Base-by-base conservation (phyloP, 768 basidiomycete species). In the Hypholoma sublateritium region DNA sequence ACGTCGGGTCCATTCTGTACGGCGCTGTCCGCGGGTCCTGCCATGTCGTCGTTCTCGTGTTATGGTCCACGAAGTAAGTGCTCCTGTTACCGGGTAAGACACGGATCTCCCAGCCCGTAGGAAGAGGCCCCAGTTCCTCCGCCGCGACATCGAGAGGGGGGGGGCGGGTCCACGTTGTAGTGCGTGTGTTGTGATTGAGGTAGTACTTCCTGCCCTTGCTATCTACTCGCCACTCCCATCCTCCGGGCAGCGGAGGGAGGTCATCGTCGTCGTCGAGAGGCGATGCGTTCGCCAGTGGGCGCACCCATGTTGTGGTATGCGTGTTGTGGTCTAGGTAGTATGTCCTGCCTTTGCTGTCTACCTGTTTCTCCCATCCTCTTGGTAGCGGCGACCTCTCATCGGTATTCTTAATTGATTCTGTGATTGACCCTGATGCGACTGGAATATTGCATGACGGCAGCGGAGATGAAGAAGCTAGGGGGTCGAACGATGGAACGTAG, bases 1-100 rank as follows among this genome's bases (percentile, higher is more conserved):
- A 91, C 2, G 89, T 89, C 68, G 85, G 89, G 60, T 89, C 86
- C 65, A 91, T 89, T 43, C 91, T 75, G 56, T 86, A 80, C 1
- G 81, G 85, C 0, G 90, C 91, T 49, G 91, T 71, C 46, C 94
- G 84, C n/a, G 93, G 94, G 69, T 96, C 94, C 68, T 93, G 91
- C 93, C 93, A 96, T n/a, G 93, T 94, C 17, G 93, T 95, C 32
- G 90, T 92, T 43, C 89, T 80, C 0, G 87, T 89, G 71, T 92
- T 89, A 66, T 95, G 80, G 57, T 81, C 78, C 43, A 83, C 79
- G 64, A 81, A 83, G 65, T 83, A 84, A 3, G 79, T 78, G 53
- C 91, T 77, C 1, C 91, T 91, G 67, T 93, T 90, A n/a, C 88
- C 82, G 1, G 91, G 91, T 53, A 87, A 84, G n/a, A 59, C 58